Conservation (phyloP, 345 rosid species). For the Salix suchowensis region DNA sequence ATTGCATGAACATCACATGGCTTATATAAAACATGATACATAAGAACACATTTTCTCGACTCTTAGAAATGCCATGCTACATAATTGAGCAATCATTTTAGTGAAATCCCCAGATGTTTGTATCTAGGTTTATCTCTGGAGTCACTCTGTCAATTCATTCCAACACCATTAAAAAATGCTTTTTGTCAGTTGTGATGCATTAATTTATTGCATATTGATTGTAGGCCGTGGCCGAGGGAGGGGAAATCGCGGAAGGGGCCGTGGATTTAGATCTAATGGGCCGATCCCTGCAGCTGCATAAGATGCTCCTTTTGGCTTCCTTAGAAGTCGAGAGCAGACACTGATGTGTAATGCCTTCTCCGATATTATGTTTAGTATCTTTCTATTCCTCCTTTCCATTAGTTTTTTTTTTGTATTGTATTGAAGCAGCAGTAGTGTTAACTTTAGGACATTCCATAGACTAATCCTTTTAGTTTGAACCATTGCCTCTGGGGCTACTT, state of each 20-base stretch:
- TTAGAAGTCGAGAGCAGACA: constrained; percentile 1
- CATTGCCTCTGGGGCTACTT: neutral
- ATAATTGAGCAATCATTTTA: too few species aligned
- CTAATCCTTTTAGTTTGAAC: constrained; percentile 19
- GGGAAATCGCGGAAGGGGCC: constrained; percentile 63
- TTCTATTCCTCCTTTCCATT: constrained; percentile 15
- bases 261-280: constrained; percentile 53
- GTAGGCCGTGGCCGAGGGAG: constrained; percentile 23
- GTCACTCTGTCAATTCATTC: neutral
- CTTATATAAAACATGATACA: neutral
- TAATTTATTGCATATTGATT: neutral
- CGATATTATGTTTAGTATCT: constrained; percentile 20
- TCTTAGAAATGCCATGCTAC: neutral
- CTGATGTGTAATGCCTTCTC: constrained; percentile 15
- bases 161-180: neutral
- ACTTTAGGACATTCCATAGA: constrained; percentile 13
- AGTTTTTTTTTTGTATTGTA: neutral
- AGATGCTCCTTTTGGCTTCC: constrained; percentile 20
- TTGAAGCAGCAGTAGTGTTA: constrained; percentile 9
- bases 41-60: neutral
- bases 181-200: neutral
- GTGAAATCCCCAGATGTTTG: neutral
- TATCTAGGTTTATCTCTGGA: neutral
- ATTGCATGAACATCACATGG: neutral
- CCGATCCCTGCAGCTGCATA: constrained; percentile 53